Base-by-base conservation (phyloP, 345 rosid genomes). In the Syzygium aqueum region DNA sequence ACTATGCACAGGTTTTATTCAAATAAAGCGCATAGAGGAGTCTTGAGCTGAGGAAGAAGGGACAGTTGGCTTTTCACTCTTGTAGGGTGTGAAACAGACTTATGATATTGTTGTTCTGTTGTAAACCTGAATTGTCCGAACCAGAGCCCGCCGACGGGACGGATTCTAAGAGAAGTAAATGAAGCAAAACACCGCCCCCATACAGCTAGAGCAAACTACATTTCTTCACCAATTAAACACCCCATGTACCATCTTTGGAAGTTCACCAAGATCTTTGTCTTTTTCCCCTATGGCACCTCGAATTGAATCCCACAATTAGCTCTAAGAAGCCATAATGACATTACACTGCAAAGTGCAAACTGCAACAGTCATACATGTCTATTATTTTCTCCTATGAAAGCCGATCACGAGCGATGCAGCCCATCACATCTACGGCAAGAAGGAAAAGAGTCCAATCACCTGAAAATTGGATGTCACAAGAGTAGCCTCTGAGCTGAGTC, bases 391-490 rank as follows among this genome's bases (percentile, higher is more conserved):
- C 52, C 22, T n/a, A 59, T 63, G 52, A 56, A 73, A 37, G 82
- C 11, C 25, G 0, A 0, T 23, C 33, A 56, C 30, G 52, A 17
- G 22, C 53, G 8, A 65, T 33, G 22, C 3, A 21, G 54, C 46
- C 46, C 25, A 87, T 30, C 22, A 50, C 27, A 80, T 22, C 25
- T 19, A 46, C 25, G 85, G 84, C 22, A 25, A 11, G 50, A 46
- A 61, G 67, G 85, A 84, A 53, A 3, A 7, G 27, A 17, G 61
- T 30, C 89, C 53, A 54, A 85, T 50, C 91, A 95, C 97, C 97
- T 51, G 95, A 93, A 89, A 94, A 95, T 77, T 91, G 92, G 77
- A 97, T 43, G 53, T 92, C 98, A 80, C 99, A 97, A 11, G 98
- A 96, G 87, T 93, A 97, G 50, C 93, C 92, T 93, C 90, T 93